Base-by-base conservation (phyloP, 352 stramenopile species). In the Phytopythium helicoides region DNA sequence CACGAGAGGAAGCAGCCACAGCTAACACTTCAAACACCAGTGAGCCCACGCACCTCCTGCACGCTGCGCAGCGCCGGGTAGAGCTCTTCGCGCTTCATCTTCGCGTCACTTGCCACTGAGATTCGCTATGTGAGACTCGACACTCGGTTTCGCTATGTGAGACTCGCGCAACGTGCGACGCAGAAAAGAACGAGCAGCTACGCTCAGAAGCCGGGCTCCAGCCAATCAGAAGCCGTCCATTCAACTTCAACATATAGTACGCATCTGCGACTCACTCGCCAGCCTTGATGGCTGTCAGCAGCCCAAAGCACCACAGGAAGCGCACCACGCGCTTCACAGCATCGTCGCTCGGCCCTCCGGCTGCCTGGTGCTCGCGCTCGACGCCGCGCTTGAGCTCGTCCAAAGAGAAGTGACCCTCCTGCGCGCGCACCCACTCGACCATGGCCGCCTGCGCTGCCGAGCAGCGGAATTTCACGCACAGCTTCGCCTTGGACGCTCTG, bases 401-500 rank as follows among this genome's bases (percentile, higher is more conserved):
- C 18, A 66, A 62, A 6, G n/a, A 64, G 48, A 47, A 84, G 73
- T 0, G 45, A 23, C 12, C 70, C 51, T 0, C 8, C 33, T 25
- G 45, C 58, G 34, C 52, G 47, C 75, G 76, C 1, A 88, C 50
- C 76, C 76, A 90, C 33, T 90, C 73, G 8, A 90, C 31, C 50
- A 88, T 28, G 16, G 37, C 68, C 1, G 64, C 54, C 41, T 90
- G 76, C 14, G 73, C 50, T 23, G 45, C 18, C 23, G 66, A 76
- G 52, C 76, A 90, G 15, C 64, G 63, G 28, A 87, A 88, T 47
- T 71, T 68, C 11, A 81, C 66, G 36, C 74, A 67, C 26, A 86
- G 10, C 8, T 69, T 60, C 16, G 72, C 67, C 7, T 44, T 40
- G 16, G 62, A 60, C 15, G 47, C 50, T 33, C 28, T 5, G 8